Base-by-base conservation (phyloP, 2,329 filamentous ascomycete genomes). In the Pezicula radicicola region DNA sequence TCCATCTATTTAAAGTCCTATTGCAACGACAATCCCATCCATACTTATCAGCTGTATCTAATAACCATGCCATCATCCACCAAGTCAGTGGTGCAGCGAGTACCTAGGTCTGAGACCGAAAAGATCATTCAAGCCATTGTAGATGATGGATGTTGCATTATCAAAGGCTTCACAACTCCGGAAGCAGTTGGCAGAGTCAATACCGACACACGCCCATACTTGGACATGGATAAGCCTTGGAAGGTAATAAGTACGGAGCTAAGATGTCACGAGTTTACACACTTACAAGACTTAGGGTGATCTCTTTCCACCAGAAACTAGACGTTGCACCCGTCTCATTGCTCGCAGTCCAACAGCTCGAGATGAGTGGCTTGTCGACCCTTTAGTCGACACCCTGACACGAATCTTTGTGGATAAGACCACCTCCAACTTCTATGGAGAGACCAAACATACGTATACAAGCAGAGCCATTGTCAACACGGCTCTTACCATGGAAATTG, bases 361-460 rank as follows among this genome's bases (percentile, higher is more conserved):
- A 39, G 52, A 55, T 18, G 36, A 62, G 25, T 60, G 58, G 56
- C 49, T 62, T 13, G 46, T 55, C 3, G 49, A 62, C 44, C 55
- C 54, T 10, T 43, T 57, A 8, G 33, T 62, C 15, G 41, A 48
- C 16, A 51, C 53, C n/a, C 37, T 65, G 2, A 60, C 59, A 6
- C 36, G 45, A 10, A 44, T 52, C 3, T 65, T 64, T 33, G 51
- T 65, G 3, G 60, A 61, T 19, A 65, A 64, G 44, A 64, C 62
- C 6, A 65, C 63, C 0, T 51, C 57, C 21, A 64, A 64, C 46
- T 65, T 53, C 39, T 65, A 65, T 49, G 62, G 60, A 7, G 56
- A 59, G 39, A 63, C 56, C 9, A 61, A 60, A 36, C 62, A 64
- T 40, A 63, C 61, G 19, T 62, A 64, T 33, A 64, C 62, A 8